Conservation (phyloP, 2,329 filamentous ascomycete species). For the Neopestalotiopsis clavispora region DNA sequence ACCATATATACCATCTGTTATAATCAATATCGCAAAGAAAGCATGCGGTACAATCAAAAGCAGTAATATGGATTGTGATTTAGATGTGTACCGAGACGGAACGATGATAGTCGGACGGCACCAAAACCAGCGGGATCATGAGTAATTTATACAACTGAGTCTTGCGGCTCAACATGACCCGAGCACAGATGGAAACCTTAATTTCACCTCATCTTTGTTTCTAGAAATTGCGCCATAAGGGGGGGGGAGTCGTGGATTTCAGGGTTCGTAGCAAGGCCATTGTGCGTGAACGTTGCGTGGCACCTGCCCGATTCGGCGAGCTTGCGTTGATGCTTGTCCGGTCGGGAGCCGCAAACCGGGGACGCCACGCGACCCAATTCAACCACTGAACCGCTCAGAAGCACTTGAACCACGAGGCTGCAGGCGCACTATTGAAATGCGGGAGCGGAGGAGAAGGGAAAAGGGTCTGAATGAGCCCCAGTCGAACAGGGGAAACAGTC, state of each 20-base stretch:
- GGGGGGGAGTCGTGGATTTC: neutral
- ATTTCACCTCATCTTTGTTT: constrained; percentile 6
- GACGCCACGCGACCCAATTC: neutral
- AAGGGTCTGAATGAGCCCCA: too few species aligned
- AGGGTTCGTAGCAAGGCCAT: neutral
- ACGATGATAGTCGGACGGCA: neutral
- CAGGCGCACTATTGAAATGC: neutral
- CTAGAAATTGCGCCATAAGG: neutral
- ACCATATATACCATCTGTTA: neutral
- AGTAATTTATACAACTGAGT: neutral
- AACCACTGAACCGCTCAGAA: too few species aligned
- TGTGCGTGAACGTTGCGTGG: constrained; percentile 10
- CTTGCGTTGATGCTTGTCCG: neutral
- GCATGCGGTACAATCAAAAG: neutral
- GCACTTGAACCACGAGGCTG: too few species aligned
- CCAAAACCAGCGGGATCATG: neutral
- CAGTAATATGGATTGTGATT: neutral
- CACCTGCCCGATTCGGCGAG: constrained; percentile 14
- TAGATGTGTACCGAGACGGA: neutral
- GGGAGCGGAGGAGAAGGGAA: too few species aligned
- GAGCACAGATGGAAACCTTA: neutral
- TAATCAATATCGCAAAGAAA: too few species aligned
- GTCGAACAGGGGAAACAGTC: neutral
- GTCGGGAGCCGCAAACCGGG: neutral
- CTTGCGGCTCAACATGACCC: neutral